Evolutionary conservation across 2,329 filamentous ascomycete genomes (phyloP), one percentile per base, ranked within the genome.

Genomic region (Aspergillus sergii): DNA sequence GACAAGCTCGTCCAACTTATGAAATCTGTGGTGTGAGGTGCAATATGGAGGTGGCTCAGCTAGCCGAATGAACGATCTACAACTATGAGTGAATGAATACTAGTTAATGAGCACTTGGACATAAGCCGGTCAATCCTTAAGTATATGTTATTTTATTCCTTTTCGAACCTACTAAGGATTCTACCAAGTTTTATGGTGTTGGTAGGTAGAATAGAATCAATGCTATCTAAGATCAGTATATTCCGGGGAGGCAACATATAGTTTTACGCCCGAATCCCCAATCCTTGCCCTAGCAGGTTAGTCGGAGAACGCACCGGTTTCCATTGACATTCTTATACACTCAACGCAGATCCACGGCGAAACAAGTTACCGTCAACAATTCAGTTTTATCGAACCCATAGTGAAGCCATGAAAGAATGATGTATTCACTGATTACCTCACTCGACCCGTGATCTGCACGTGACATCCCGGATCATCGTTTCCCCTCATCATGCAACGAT

Each of bases 1-100:
- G 79, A 83, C 11, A 80, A 80, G 61, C 66, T 88, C 51, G 85
- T 86, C 67, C 76, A 63, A 16, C 55, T 75, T 23, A 67, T 72
- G 63, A 71, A 63, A 30, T 54, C 50, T 53, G 23, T 30, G 23
- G 48, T 10, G 9, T 54, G 23, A 34, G 19, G 9, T 23, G n/a
- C 5, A 30, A n/a, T 46, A 12, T 19, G n/a, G 28, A 21, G 30
- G 5, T 53, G 30, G 14, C 23, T 30, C 23, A 3, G 23, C 14
- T 32, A 36, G 23, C 11, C 3, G 14, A 26, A 28, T 28, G 12
- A 16, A 7, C 14, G 23, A 28, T 48, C 12, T 28, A 51, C 16
- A 5, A 32, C 5, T n/a, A 30, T n/a, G 14, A 34, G 16, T 32
- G 16, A 21, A 51, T 21, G 10, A 9, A 3, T 34, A 48, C 23